Base-by-base conservation (phyloP, 177 flowering plant genomes). In the Tripterygium wilfordii region DNA sequence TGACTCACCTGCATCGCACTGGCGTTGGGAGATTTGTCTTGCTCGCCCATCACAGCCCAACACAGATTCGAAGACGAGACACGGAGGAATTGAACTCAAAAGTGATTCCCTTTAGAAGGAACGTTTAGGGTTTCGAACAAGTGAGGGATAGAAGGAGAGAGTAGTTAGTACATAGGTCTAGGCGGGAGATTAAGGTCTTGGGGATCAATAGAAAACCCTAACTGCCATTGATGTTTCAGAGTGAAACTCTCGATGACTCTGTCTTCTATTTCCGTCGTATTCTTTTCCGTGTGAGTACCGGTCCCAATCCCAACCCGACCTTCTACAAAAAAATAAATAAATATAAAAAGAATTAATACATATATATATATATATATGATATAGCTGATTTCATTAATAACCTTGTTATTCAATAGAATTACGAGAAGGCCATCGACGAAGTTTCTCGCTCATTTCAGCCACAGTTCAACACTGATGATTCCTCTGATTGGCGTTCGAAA, bases 31-130 rank as follows among this genome's bases (percentile, higher is more conserved):
- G 73, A 62, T 45, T 76, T 83, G 44, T 76, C 89, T 55, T 60
- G 79, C 17, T 78, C 76, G 60, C 85, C 88, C 96, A 87, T 87
- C 56, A 10, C 51, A 28, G 23, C 49, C 30, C 20, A 27, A 20
- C 45, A 28, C 31, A n/a, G n/a, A n/a, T n/a, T n/a, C n/a, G n/a
- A n/a, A n/a, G 32, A 27, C 30, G 2, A 24, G n/a, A 17, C 9
- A 23, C 22, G 41, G 45, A 48, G 24, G 23, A 30, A 38, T 40
- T n/a, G 28, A 19, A 53, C 24, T 14, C 5, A 18, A 12, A 15
- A 18, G 14, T 10, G 20, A 4, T 18, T 10, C 0, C 3, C 16
- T 16, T 22, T 44, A 4, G 23, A 27, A 23, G 23, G 10, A n/a
- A 23, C 2, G 5, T 8, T 9, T 61, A 60, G 64, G 73, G 69